Conservation (phyloP, 805 yeast genomes). For the Ogataea wickerhamii region DNA sequence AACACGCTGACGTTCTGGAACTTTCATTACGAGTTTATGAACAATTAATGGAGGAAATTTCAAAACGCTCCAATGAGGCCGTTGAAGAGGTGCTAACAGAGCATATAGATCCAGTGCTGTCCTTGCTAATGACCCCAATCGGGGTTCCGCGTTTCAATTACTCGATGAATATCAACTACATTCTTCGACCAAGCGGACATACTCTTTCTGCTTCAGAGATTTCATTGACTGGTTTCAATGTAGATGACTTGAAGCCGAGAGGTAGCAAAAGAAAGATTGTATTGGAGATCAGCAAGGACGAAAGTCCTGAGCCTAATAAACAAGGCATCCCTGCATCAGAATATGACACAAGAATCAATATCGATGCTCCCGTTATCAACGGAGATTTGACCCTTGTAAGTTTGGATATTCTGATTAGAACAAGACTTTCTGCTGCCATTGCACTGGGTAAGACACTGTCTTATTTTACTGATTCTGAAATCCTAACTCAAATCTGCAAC, state of each 20-base stretch:
- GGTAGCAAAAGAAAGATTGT: slow-evolving; percentile 47
- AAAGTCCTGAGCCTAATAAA: slow-evolving; percentile 16
- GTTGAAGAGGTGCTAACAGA: slow-evolving; percentile 52
- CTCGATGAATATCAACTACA: slow-evolving; percentile 69
- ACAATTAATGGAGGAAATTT: slow-evolving; percentile 47
- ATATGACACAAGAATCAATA: slow-evolving; percentile 63
- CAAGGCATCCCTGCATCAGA: slow-evolving; percentile 49
- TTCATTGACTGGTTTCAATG: slow-evolving; percentile 25
- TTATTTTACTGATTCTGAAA: slow-evolving; percentile 37
- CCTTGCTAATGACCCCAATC: slow-evolving; percentile 84
- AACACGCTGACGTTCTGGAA: slow-evolving; percentile 65
- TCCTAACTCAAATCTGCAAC: slow-evolving; percentile 38
- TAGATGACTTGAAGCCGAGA: slow-evolving; percentile 33
- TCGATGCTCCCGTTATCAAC: slow-evolving; percentile 86
- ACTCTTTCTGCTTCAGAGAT: slow-evolving; percentile 31
- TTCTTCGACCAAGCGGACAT: slow-evolving; percentile 77
- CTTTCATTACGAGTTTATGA: slow-evolving; percentile 62
- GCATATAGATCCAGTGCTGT: slow-evolving; percentile 59
- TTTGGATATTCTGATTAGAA: slow-evolving; percentile 63
- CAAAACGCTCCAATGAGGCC: slow-evolving; percentile 30
- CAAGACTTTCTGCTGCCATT: slow-evolving; percentile 69
- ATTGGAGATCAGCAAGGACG: slow-evolving; percentile 7
- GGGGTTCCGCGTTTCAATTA: slow-evolving; percentile 89
- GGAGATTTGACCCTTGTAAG: slow-evolving; percentile 92
- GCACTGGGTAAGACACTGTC: slow-evolving; percentile 72